Conservation (phyloP, 2,329 filamentous ascomycete species). For the Chaetoscypha palmicola region DNA sequence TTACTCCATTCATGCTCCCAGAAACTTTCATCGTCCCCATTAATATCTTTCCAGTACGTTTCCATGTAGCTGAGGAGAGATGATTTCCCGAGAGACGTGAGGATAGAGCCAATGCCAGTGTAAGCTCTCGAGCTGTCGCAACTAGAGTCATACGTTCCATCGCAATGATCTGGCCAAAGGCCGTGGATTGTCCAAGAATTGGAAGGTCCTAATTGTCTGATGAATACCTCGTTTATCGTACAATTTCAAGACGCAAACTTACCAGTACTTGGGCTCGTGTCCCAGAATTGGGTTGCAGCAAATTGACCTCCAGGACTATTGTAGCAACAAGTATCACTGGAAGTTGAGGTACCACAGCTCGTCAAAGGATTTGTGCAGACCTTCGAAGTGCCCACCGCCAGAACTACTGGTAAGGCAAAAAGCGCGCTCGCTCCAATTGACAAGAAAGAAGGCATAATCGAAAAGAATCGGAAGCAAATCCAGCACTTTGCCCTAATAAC, state of each 20-base stretch:
- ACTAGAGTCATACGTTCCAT: constrained; percentile 60
- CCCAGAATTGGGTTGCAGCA: constrained; percentile 72
- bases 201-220: constrained; percentile 4
- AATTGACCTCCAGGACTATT: constrained; percentile 65
- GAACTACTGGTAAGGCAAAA: constrained; percentile 12
- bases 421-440: constrained; percentile 5
- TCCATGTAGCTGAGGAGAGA: constrained; percentile 52
- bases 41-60: constrained; percentile 62
- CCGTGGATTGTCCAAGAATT: constrained; percentile 61
- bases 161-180: constrained; percentile 59
- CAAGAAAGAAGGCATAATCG: not conserved
- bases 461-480: too few relatives aligned
- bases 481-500: too few relatives aligned
- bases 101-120: constrained; percentile 57
- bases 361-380: constrained; percentile 22
- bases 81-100: constrained; percentile 45
- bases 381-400: constrained; percentile 19
- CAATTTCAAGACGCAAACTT: not conserved
- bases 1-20: constrained; percentile 74
- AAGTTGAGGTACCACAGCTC: constrained; percentile 53
- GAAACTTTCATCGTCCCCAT: constrained; percentile 55
- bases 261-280: constrained; percentile 50
- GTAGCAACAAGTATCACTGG: constrained; percentile 64
- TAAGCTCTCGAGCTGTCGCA: constrained; percentile 58
- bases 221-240: not conserved